Base-by-base conservation (phyloP, 768 basidiomycete species). In the Coprinopsis cinerea region DNA sequence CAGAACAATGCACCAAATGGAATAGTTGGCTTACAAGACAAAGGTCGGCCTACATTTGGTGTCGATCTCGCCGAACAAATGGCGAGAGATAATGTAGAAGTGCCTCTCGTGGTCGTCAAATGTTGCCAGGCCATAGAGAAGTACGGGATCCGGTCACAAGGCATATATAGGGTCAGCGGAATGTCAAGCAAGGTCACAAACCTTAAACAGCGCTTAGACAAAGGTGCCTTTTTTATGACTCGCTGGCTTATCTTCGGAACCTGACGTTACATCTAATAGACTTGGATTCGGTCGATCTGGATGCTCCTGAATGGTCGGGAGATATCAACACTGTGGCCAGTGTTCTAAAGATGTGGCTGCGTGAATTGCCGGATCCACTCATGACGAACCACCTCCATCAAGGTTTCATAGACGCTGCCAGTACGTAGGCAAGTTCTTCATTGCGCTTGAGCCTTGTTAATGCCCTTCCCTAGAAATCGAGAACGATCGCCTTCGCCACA, bases 321-420 rank as follows among this genome's bases (percentile, higher is more conserved):
- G 96, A 99, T 64, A 93, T 98, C 68, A 97, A 95, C 70, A 92
- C 90, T 53, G 87, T 98, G 45, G 79, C 96, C n/a, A 89, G 92
- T 49, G 90, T 85, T 20, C 72, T 97, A 54, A 99, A 99, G 68
- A 75, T 93, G 59, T 99, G 96, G 94, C 75, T 99, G 59, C 78
- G 96, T 55, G 96, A 99, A 61, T 74, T 98, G 34, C 94, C 96
- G 7, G 92, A 97, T 61, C 95, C 96, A 23, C 67, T 99, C 43
- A 68, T 99, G 57, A 98, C 95, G 4, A 72, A 76, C 54, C 72
- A 69, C 46, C 75, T 97, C 30, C 93, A 98, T 67, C 81, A 89
- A 64, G 88, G 88, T 9, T 99, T 98, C 70, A 82, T 97, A 55
- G 95, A 97, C 42, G 95, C 93, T 59, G 87, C 95, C 1, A 88